Evolutionary conservation across 192 early-diverging fungal genomes (phyloP), one percentile per base, ranked within the genome.

Genomic region (Coemansia sp.): DNA sequence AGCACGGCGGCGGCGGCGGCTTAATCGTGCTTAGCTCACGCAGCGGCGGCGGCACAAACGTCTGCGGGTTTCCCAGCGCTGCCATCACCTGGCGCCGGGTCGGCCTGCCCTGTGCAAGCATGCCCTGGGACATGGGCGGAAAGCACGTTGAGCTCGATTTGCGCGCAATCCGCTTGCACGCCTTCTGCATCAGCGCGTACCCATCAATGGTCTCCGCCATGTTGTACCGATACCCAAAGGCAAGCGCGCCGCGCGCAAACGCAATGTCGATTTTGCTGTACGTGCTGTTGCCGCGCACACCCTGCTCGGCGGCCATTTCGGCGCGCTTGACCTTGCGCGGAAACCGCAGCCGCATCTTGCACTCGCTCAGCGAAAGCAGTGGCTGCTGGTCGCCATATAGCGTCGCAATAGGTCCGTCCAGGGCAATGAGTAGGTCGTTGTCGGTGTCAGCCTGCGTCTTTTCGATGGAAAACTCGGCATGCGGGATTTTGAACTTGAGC

Each of bases 161-260:
- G 52, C 77, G 63, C 11, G 77, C 67, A 55, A 80, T 74, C 8
- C 77, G 71, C 51, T 80, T 80, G 40, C 71, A 80, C 4, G 63
- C 77, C 60, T 74, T 80, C 44, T 80, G 77, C 60, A 80, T 19
- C 27, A 80, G 64, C 42, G 59, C 46, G 38, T 62, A 80, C 6
- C 77, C 77, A 60, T 80, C 77, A 12, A 80, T 80, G 11, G 77
- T 74, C 51, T 74, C 71, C 9, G 71, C 67, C 72, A 80, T 80
- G 31, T 80, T 74, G 64, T 80, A 74, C 38, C 65, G 50, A 23
- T 80, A 64, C 1, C 67, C 77, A 42, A 80, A 49, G 21, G 71
- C 72, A 54, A 80, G 59, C 0, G 71, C 70, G 0, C 62, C 77
- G 4, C 66, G 67, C 54, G 65, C 59, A 69, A 80, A 80, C 30